Evolutionary conservation across 139 green algal species (phyloP), one percentile per base, ranked within the genome.

Genomic region (Chlamydomonas sphaeroides): DNA sequence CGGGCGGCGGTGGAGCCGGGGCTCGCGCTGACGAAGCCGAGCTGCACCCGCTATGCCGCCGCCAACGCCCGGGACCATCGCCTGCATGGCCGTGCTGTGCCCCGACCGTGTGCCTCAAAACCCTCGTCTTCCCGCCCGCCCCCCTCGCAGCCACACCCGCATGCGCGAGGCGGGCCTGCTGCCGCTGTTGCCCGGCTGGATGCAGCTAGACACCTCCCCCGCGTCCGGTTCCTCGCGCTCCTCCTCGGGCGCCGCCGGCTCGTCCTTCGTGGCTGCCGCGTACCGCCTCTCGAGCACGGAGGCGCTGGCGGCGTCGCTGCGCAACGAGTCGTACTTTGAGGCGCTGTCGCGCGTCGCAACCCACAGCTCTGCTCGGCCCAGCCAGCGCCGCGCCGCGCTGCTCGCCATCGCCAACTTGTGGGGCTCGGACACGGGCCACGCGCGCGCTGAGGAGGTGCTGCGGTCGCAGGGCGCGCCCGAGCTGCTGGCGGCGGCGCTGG

Each of bases 261-360:
- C 21, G 56, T 4, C 38, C 7, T 71, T 80, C 32, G 18, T 70
- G 36, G 59, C 70, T 0, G 57, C 33, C 5, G 59, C 45, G 8
- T 70, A 48, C 28, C 20, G 32, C 5, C 74, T 80, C 2, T 80
- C 74, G 20, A 70, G 25, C 3, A 26, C 18, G 5, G 74, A 80
- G 14, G 74, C 59, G 49, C n/a, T 48, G n/a, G 38, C n/a, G 30
- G 6, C 30, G 17, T 61, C 17, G 35, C n/a, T 80, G 39, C 74
- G 59, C 41, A 80, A 26, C 5, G 74, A 80, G 39, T 20, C 59
- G 38, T 71, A 62, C 74, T 80, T 80, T 45, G 74, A 80, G 15
- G 74, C 41, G 18, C 74, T 80, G 32, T 25, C 35, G 4, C 25
- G n/a, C 2, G 21, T 48, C 23, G 28, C 35, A 5, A 45, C 74